phyloP scores from a whole-genome alignment of 75 land plant genomes.

The Picea sitchensis region DNA sequence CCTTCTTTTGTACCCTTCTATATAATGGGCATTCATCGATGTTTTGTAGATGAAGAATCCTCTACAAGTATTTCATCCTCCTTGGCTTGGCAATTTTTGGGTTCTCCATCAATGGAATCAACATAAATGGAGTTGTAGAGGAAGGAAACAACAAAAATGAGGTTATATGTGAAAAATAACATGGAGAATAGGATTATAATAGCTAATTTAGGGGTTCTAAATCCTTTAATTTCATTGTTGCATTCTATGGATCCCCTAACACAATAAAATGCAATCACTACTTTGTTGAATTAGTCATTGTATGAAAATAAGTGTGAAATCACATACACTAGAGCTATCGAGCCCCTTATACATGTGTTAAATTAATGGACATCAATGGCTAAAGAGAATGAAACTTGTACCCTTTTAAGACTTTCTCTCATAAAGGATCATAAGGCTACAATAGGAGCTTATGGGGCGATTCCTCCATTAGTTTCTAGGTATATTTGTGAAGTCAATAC shows the following conservation, averaged over 20 bases:
- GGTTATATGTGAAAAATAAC: slow-evolving; percentile 68
- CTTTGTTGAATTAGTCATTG: slow-evolving; percentile 77
- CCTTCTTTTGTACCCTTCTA: too few relatives aligned
- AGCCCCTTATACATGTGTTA: slow-evolving; percentile 58
- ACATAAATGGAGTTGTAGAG: slow-evolving; percentile 30
- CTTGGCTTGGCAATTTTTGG: too few relatives aligned
- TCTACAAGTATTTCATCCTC: too few relatives aligned
- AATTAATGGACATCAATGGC: slow-evolving; percentile 54
- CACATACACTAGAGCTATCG: slow-evolving; percentile 58
- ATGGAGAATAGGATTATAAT: slow-evolving; percentile 43
- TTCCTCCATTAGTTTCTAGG: slow-evolving; percentile 56
- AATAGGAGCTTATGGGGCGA: slow-evolving; percentile 70
- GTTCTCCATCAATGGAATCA: slow-evolving; percentile 13
- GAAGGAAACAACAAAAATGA: slow-evolving; percentile 52
- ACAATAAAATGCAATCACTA: slow-evolving; percentile 74
- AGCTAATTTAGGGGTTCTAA: slow-evolving; percentile 38
- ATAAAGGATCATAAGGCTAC: slow-evolving; percentile 37
- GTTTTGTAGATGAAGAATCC: too few relatives aligned
- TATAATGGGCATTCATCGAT: too few relatives aligned
- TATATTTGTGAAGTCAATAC: slow-evolving; percentile 4
- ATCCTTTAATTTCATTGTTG: slow-evolving; percentile 51
- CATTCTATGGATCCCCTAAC: slow-evolving; percentile 43
- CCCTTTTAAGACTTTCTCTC: slow-evolving; percentile 14
- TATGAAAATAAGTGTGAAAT: slow-evolving; percentile 57
- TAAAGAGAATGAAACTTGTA: slow-evolving; percentile 83